Evolutionary conservation across 495 filamentous ascomycete species (phyloP), one percentile per base, ranked within the genome.

Genomic region (Aspergillus bertholletiae): DNA sequence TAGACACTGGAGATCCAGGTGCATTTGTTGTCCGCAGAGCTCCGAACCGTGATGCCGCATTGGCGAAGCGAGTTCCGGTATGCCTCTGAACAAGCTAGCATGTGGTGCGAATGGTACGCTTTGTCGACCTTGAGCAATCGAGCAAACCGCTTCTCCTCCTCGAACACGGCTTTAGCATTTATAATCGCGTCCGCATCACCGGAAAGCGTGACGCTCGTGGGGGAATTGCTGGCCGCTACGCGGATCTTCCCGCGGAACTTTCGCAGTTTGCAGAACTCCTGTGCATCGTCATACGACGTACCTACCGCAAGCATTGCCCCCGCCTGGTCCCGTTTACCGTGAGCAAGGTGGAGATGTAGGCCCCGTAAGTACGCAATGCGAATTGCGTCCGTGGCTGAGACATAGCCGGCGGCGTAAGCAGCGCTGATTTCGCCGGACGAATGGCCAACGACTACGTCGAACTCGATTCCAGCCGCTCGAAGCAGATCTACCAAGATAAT

Each of bases 281-380:
- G 15, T 0, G 72, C 76, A 21, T 81, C 71, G n/a, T 11, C 77
- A 67, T 2, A 44, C 26, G 69, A 68, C 0, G 65, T 64, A 0
- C 74, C 80, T 5, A 74, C 75, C 0, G 81, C 82, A 32, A 84
- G 27, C 83, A 86, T 85, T 3, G 66, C 71, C 8, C 81, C 81
- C 6, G 24, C 44, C 30, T 63, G 39, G 23, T 52, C 66, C 3
- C 46, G 12, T 5, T 26, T 1, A 7, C 49, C 53, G 0, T 49
- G 41, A 2, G 60, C 62, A 4, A 70, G 47, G 13, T 60, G 22
- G 0, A 63, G 53, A 20, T 63, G 34, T 0, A 73, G 13, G 4
- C 82, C 83, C 11, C 84, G 71, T 24, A 74, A 76, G 49, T 81
- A 85, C 0, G 84, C 79, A 44, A 80, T 58, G 0, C 55, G 46